Evolutionary conservation across 441 rosid genomes (phyloP), one percentile per base, ranked within the genome.

Genomic region (Viola pubescens): DNA sequence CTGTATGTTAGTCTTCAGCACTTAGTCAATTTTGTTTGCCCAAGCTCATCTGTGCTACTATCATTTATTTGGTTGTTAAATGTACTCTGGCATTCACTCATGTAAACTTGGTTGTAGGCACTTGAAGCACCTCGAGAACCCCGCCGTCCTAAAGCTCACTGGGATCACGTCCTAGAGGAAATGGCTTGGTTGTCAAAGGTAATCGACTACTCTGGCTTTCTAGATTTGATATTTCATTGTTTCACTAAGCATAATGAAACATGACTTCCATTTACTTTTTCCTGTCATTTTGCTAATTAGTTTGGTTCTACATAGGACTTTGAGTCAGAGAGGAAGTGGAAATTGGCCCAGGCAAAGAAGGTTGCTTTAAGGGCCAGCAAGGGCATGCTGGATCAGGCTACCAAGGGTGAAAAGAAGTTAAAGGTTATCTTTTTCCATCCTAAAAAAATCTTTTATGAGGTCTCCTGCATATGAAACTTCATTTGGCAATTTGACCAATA

Each of bases 111-210:
- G 14, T 67, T 60, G n/a, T 70, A 91, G 99, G 90, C 92, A n/a
- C 89, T 88, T 60, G 99, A 94, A 78, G 97, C 90, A 54, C 95
- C 95, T 43, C 82, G 77, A 79, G 97, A 87, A 70, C 99, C 97
- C n/a, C 88, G 79, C 26, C 95, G 99, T 9, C 89, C 94, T 64
- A 94, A 91, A 73, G 68, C 94, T 71, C 99, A 94, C 62, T 94
- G 98, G 99, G 98, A 94, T 80, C 98, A 94, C 81, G 99, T 94
- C 58, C 61, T 94, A 58, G 99, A 89, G 64, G 99, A 94, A 82
- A 94, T 94, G 99, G 73, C 63, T 72, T 94, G 99, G 99, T 77
- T 94, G 60, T 88, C 99, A 34, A 94, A 94, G 98, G 99, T 90
- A 76, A 72, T 59, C 44, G 55, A 19, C 67, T 59, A 39, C 9